Base-by-base conservation (phyloP, 2,329 filamentous ascomycete species). In the Xylariaceae sp. region DNA sequence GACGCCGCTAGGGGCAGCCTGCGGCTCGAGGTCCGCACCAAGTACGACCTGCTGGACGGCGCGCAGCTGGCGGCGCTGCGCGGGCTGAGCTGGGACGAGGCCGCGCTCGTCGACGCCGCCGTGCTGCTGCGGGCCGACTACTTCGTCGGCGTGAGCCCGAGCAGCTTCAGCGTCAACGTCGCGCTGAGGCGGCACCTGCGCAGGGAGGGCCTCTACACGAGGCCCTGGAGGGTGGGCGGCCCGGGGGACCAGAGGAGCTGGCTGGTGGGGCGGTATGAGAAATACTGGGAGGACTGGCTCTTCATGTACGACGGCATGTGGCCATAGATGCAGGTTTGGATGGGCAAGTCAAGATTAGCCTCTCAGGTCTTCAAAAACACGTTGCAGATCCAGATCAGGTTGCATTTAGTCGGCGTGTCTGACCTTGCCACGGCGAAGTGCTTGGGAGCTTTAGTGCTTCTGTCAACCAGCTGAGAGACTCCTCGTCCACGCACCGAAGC, bases 211-310 rank as follows among this genome's bases (percentile, higher is more conserved):
- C 28, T 65, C 10, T 51, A 59, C 35, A 59, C 62, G 2, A 47
- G 63, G 29, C 61, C 60, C 1, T 68, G 61, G 61, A 61, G 45
- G 36, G 49, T 63, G 10, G 58, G 56, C 6, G 56, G 54, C 3
- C 52, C 50, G 0, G 58, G 61, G 1, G 64, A 68, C 38, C 55
- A 53, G 4, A 52, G 55, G 26, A 65, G 60, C 25, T 63, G 59
- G 46, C 47, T 68, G 13, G 54, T 64, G 10, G 65, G 65, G 1
- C 51, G 52, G 14, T 67, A 63, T 34, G 55, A 58, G 5, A 53
- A 51, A 13, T 68, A 66, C 45, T 68, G 59, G 58, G 58, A 63
- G 10, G 63, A 68, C 39, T 68, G 64, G 64, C 49, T 67, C 25
- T 69, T 65, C 33, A 68, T 69, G 60, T 65, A 57, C 35, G 61